Base-by-base conservation (phyloP, 1,139 yeast genomes). In the Pichia sp. region DNA sequence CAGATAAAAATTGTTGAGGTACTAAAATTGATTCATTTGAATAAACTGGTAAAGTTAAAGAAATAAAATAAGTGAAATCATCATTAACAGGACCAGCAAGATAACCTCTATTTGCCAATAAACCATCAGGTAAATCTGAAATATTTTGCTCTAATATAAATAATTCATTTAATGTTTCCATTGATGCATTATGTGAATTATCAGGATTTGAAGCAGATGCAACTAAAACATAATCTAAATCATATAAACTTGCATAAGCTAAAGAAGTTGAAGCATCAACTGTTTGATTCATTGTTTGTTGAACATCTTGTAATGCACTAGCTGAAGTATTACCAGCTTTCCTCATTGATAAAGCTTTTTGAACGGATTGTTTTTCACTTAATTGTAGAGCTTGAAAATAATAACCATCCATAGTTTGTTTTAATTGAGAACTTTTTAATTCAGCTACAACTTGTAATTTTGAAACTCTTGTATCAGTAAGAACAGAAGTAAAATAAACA, bases 371-470 rank as follows among this genome's bases (percentile, higher is more conserved):
- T 51, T 82, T 71, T 2, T 78, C 70, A 3, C 87, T 68, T n/a
- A 87, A 65, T 71, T 86, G 81, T 48, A 74, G 74, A 2, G 82
- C 75, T 60, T 87, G 95, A 60, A 81, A 85, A 58, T 78, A 82
- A 25, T 80, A 65, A 47, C 71, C 74, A 51, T 75, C 74, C 49
- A 86, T 66, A 33, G 78, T 74, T 63, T 87, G 96, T 45, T 73
- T 73, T 12, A 87, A 71, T 61, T 89, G 96, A 0, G 92, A 76
- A 0, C 92, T 78, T 61, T 87, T 87, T 46, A 89, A 68, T 59
- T 84, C 85, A 8, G 96, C 84, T 16, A 87, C 84, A 40, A 86
- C 87, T 57, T 76, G 78, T 34, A 89, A 67, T 47, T 89, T 72
- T 52, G 86, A 92, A 2, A 82, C 78, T 52, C 94, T 71, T 41